These are phyloP conservation scores for Boletus rex-veris DNA, from an alignment of 768 basidiomycete species.

Conservation along the genomic window DNA sequence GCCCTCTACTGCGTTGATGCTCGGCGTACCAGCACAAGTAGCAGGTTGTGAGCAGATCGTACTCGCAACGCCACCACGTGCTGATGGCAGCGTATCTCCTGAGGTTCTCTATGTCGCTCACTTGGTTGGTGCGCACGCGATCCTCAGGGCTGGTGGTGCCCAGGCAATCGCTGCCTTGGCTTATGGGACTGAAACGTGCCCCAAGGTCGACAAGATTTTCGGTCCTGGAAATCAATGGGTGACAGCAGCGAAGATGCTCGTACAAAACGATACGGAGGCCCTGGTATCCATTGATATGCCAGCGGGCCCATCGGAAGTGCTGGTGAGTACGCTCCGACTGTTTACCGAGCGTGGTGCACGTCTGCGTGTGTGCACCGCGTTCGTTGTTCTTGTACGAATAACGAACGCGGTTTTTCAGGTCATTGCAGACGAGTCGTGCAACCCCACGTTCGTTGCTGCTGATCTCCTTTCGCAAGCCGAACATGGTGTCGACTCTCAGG, in stretches of 20 bases:
- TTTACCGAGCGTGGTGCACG: slow-evolving; percentile 57
- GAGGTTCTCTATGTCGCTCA: slow-evolving; percentile 97
- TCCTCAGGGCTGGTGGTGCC: slow-evolving; percentile 93
- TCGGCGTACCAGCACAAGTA: slow-evolving; percentile 96
- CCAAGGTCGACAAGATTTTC: slow-evolving; percentile 99
- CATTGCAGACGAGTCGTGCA: slow-evolving; percentile 84
- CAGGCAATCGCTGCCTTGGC: slow-evolving; percentile 96
- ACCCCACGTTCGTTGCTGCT: slow-evolving; percentile 90
- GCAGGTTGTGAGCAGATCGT: slow-evolving; percentile 92
- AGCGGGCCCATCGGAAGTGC: slow-evolving; percentile 94
- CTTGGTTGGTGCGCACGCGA: slow-evolving; percentile 83
- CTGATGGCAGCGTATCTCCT: slow-evolving; percentile 90
- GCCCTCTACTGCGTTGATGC: slow-evolving; percentile 96
- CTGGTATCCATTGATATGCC: slow-evolving; percentile 98
- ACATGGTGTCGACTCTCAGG: slow-evolving; percentile 97
- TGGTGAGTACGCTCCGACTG: slow-evolving; percentile 47
- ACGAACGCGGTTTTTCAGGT: slow-evolving; percentile 55
- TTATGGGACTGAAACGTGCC: slow-evolving; percentile 91
- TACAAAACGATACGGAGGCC: slow-evolving; percentile 97
- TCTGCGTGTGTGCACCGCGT: slow-evolving; percentile 51
- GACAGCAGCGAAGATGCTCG: slow-evolving; percentile 98
- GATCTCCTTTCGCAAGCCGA: slow-evolving; percentile 98
- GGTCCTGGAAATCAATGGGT: slow-evolving; percentile 99
- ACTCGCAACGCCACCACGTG: slow-evolving; percentile 91
- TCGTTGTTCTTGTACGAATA: slow-evolving; percentile 38